Evolutionary conservation across 164 flowering plant species (phyloP), one percentile per base, ranked within the genome.

Genomic region (Vitis labrusca): DNA sequence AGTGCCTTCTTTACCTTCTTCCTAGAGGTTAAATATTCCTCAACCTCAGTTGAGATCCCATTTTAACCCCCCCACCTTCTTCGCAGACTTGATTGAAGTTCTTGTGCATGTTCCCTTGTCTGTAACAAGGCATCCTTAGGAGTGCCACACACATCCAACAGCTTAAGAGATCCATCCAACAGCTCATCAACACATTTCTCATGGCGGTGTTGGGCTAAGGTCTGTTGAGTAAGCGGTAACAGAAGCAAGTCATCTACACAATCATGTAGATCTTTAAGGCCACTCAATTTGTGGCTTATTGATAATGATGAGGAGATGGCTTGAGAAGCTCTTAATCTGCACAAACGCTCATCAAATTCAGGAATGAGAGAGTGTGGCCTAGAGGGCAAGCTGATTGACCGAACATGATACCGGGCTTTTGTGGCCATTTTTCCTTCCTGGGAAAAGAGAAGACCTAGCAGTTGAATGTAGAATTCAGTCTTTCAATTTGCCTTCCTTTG

Each of bases 101-200:
- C 76, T 23, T 73, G 81, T 1, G 63, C 19, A 29, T 66, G 19
- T 52, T 79, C 80, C 66, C 77, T 85, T 1, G 54, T 71, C 9
- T 74, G 81, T 8, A 48, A 9, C 19, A 79, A n/a, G 16, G 71
- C 68, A 59, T 85, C 82, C 66, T 67, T 77, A 13, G 75, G 61
- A 29, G 54, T 63, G 50, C 68, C 64, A 55, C 85, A 81, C 0
- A 81, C 50, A 71, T 85, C 85, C 64, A 85, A 69, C 57, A 85
- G 66, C 66, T 70, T 72, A 2, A 81, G 67, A 47, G 84, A 79
- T 50, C 79, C 82, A 59, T 80, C 85, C 52, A 85, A 55, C 16
- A 78, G 47, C 53, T 77, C 71, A 10, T 75, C 75, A 15, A 44
- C 70, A 54, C 53, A 57, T 44, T 67, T 63, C 37, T 58, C 27